Evolutionary conservation across 768 basidiomycete species (phyloP).

Genomic region (Suillus lakei): DNA sequence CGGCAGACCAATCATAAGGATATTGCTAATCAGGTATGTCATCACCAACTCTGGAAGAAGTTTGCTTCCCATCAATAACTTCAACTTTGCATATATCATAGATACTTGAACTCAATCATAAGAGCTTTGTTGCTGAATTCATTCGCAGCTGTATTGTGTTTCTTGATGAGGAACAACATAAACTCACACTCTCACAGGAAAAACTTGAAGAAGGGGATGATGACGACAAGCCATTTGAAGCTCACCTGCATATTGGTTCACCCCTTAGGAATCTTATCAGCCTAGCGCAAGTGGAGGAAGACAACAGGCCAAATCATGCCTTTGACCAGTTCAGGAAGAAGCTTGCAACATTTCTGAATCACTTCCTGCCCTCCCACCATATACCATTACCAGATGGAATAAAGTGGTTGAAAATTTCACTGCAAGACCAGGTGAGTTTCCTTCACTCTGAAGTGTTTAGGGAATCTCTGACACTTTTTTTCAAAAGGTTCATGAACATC

Average conservation of each 20-base stretch:
- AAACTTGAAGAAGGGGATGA: not conserved
- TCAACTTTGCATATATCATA: not conserved
- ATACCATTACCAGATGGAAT: not conserved
- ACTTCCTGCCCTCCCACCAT: not conserved
- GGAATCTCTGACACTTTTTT: not conserved
- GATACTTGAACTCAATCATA: constrained; percentile 3
- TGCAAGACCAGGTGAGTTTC: not conserved
- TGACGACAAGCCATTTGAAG: not conserved
- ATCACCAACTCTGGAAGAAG: no score
- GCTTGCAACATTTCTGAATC: constrained; percentile 3
- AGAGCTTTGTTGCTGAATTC: not conserved
- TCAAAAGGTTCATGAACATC: constrained; percentile 1
- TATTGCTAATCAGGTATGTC: not conserved
- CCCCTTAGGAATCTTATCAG: not conserved
- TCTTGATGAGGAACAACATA: not conserved
- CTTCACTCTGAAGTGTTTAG: no score
- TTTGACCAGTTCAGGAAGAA: constrained; percentile 8
- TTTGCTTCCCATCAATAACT: not conserved
- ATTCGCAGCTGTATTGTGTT: not conserved
- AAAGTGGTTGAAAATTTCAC: not conserved
- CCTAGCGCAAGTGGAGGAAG: not conserved
- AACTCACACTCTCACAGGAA: not conserved
- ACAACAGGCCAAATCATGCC: not conserved
- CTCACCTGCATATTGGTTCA: not conserved
- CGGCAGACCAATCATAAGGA: not conserved